These are phyloP conservation scores for Sporodiniella umbellata DNA, from an alignment of 371 early-diverging fungal genomes.

Conservation along the genomic window DNA sequence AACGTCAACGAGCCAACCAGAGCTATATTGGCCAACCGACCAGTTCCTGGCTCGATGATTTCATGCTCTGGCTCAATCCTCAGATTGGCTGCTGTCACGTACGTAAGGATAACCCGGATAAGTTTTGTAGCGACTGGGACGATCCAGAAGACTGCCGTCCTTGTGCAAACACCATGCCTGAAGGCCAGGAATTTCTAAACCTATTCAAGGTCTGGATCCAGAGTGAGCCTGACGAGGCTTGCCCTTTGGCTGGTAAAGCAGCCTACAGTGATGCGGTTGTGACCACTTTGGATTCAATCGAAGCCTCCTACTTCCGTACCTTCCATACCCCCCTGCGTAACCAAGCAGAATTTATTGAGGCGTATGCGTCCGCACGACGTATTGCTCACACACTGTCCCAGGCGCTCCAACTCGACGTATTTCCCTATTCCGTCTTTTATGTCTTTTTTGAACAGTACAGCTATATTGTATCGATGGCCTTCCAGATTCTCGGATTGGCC, in stretches of 20 bases:
- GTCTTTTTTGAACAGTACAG: conserved; percentile 79
- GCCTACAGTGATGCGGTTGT: conserved; percentile 67
- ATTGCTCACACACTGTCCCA: conserved; percentile 57
- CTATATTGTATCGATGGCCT: conserved; percentile 56
- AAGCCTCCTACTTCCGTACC: conserved; percentile 68
- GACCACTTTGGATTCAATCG: conserved; percentile 29
- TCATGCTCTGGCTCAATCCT: conserved; percentile 67
- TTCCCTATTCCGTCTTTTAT: conserved; percentile 74
- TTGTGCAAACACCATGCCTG: conserved; percentile 58
- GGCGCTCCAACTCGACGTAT: conserved; percentile 51
- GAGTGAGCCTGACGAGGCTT: conserved; percentile 54
- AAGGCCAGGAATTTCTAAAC: conserved; percentile 59
- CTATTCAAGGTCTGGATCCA: conserved; percentile 57
- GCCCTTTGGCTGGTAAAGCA: conserved; percentile 72
- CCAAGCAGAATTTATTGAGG: conserved; percentile 67
- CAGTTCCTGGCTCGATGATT: conserved; percentile 75
- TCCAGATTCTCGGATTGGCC: conserved; percentile 52
- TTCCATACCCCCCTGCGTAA: conserved; percentile 63
- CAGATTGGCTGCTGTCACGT: conserved; percentile 58
- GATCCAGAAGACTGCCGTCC: conserved; percentile 54
- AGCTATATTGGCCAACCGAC: conserved; percentile 71
- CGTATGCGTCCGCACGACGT: conserved; percentile 60
- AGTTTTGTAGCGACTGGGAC: conserved; percentile 54
- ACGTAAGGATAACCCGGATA: conserved; percentile 14
- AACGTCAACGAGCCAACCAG: conserved; percentile 60